phyloP scores from a whole-genome alignment of 2,329 filamentous ascomycete species.

The Exserohilum turcica region DNA sequence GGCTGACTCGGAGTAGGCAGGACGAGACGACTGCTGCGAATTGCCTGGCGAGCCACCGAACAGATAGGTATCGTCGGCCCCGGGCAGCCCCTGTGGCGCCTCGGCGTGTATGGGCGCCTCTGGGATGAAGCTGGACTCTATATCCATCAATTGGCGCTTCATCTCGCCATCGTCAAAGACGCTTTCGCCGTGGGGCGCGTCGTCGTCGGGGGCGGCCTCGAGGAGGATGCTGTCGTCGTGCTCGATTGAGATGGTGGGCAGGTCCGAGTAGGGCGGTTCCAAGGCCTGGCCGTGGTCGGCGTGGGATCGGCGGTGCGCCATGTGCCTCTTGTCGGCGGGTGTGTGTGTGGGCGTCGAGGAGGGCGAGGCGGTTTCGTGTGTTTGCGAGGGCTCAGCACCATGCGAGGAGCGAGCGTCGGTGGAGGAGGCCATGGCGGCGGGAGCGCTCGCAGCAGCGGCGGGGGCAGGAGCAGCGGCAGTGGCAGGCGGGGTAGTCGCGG shows the following conservation, averaged over 20 bases:
- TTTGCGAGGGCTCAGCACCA: conserved; percentile 33
- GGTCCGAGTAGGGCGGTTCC: conserved; percentile 45
- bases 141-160: conserved; percentile 63
- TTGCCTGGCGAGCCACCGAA: conserved; percentile 48
- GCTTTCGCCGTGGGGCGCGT: conserved; percentile 46
- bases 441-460: conserved; percentile 21
- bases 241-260: conserved; percentile 49
- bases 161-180: conserved; percentile 63
- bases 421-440: conserved; percentile 31
- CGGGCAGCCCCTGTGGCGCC: conserved; percentile 31
- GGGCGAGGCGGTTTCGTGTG: conserved; percentile 24
- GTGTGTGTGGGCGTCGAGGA: conserved; percentile 23
- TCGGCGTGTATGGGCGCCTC: conserved; percentile 52
- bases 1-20: conserved; percentile 11
- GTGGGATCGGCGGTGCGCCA: conserved; percentile 36
- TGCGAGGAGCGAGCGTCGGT: conserved; percentile 27
- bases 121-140: conserved; percentile 67
- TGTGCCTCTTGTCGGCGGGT: conserved; percentile 21
- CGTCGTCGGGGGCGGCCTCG: conserved; percentile 35
- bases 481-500: conserved; percentile 23
- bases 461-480: neutral
- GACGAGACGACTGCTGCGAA: conserved; percentile 25
- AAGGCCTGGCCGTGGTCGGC: conserved; percentile 42
- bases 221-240: conserved; percentile 49
- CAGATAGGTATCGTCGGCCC: conserved; percentile 55